Evolutionary conservation across 73 alveolate species (phyloP).

Genomic region (Paramecium sonneborni): DNA sequence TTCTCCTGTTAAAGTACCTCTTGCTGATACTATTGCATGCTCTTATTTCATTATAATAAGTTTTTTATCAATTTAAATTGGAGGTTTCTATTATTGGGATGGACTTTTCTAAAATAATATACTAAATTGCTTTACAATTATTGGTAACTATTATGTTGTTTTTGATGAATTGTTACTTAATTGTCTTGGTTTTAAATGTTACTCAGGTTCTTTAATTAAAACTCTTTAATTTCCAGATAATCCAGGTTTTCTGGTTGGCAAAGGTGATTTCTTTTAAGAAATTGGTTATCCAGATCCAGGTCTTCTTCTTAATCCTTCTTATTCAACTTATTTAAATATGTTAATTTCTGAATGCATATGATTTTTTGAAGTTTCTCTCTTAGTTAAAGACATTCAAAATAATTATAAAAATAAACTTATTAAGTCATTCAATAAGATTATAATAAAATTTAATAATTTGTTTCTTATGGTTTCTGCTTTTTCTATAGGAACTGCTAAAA

Average conservation of each 20-base stretch:
- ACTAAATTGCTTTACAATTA: too few species aligned
- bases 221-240: neutral
- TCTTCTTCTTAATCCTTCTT: neutral
- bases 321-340: too few species aligned
- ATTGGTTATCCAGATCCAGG: neutral
- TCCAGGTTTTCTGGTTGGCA: too few species aligned
- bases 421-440: neutral
- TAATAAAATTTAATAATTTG: neutral
- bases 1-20: neutral
- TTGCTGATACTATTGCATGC: neutral
- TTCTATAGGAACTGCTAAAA: constrained; percentile 49
- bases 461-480: constrained; percentile 31
- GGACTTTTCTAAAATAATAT: neutral
- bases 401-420: neutral
- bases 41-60: neutral
- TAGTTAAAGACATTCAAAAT: neutral
- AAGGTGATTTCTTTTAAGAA: too few species aligned
- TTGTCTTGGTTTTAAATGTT: neutral
- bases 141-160: neutral
- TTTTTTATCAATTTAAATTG: neutral
- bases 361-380: neutral
- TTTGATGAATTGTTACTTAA: neutral
- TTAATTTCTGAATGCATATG: neutral
- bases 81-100: neutral
- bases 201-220: neutral